Evolutionary conservation across 164 flowering plant genomes (phyloP), one percentile per base, ranked within the genome.

Genomic region (Stephania japonica): DNA sequence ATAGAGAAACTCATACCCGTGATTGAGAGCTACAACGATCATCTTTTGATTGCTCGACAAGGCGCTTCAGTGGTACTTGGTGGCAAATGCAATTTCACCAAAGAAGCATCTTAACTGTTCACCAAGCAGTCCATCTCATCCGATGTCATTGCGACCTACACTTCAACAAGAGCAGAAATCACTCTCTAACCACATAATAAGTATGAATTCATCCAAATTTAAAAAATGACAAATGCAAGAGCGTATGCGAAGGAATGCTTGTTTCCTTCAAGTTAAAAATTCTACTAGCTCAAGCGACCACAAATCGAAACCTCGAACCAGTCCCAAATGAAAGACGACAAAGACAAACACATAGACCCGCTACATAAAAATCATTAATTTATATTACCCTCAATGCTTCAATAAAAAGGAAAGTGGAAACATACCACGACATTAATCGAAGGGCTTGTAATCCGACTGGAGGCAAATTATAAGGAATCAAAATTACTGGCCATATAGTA

Each of bases 21-120:
- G 78, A 69, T 79, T 86, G 86, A 66, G 87, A 83, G 70, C 85
- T 79, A 49, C 87, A 92, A 69, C 98, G 97, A 79, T 89, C 92
- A 83, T 86, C 84, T 23, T 75, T 87, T 78, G 98, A 92, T 83
- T 93, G 99, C 75, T 96, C 99, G 70, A 86, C 82, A 82, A 96
- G 80, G 56, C 99, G 97, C 82, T 96, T 96, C 72, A 96, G 82
- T n/a, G 47, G 95, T 88, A 80, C 99, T n/a, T 96, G 65, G 95
- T 89, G 80, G 94, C 84, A 71, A 96, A 89, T 42, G 98, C 99
- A 80, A 93, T 92, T 84, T 96, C 99, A 32, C 98, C 99, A n/a
- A n/a, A 75, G 98, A 80, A 96, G 97, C 97, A 96, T 93, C 85
- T 96, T 96, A 21, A 94, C 96, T 96, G 99, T 83, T 96, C 99